Evolutionary conservation across 1,284 basidiomycete species (phyloP).

Genomic region (Pseudozyma thailandica): DNA sequence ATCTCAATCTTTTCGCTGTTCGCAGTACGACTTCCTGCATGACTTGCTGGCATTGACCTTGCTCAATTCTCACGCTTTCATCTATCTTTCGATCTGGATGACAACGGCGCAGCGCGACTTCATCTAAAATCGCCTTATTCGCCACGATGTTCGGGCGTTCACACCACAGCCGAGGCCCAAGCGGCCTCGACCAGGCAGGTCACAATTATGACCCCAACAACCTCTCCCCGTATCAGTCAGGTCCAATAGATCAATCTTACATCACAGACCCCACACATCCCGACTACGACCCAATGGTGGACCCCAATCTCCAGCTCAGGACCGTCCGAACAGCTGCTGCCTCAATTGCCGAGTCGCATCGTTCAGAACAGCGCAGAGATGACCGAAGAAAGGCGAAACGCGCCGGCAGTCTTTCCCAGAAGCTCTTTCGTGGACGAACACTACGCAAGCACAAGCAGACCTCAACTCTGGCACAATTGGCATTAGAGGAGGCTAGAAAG

Average conservation of each 20-base stretch:
- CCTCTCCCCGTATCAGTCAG: conserved; percentile 42
- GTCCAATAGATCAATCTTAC: conserved; percentile 43
- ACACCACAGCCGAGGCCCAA: conserved; percentile 3
- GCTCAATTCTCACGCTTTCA: not conserved
- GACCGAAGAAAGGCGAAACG: conserved; percentile 45
- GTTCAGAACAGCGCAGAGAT: conserved; percentile 58
- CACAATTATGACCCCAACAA: conserved; percentile 59
- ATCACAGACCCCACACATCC: conserved; percentile 60
- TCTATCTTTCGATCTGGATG: too few relatives aligned
- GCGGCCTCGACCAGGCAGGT: conserved; percentile 30
- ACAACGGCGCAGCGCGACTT: not conserved
- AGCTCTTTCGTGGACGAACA: conserved; percentile 56
- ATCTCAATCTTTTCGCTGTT: not conserved
- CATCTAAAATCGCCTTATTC: not conserved
- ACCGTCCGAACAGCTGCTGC: conserved; percentile 64
- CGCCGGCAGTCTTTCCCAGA: conserved; percentile 44
- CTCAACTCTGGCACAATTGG: conserved; percentile 33
- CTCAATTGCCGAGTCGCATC: conserved; percentile 62
- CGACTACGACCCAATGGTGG: conserved; percentile 62
- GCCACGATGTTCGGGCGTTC: conserved; percentile 42
- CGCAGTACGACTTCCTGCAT: conserved; percentile 3
- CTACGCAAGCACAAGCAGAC: conserved; percentile 38
- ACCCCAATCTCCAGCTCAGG: conserved; percentile 61
- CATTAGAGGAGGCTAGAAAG: conserved; percentile 36
- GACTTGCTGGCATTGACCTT: not conserved